Evolutionary conservation across 179 eudicot species (phyloP).

Genomic region (Spinacia oleracea): DNA sequence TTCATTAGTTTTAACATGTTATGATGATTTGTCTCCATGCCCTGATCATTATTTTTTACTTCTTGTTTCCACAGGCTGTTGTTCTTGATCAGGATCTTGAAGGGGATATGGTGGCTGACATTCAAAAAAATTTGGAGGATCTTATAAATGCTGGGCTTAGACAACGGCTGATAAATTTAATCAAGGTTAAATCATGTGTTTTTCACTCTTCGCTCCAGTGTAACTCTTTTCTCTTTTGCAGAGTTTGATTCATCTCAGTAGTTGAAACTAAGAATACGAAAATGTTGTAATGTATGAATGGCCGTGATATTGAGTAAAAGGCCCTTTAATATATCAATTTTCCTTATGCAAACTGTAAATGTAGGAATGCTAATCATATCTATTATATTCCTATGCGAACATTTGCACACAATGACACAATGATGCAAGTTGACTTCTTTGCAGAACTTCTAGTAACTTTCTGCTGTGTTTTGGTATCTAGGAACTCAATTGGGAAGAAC

Average conservation of each 20-base stretch:
- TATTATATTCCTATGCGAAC: neutral
- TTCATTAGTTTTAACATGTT: neutral
- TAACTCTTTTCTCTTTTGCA: neutral
- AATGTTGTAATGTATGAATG: neutral
- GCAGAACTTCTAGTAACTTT: neutral
- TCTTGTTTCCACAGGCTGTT: constrained; percentile 61
- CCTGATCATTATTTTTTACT: neutral
- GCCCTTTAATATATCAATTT: neutral
- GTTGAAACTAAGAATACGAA: neutral
- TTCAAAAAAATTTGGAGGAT: constrained; percentile 80
- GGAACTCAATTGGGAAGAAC: constrained; percentile 93
- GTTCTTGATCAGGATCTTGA: constrained; percentile 95
- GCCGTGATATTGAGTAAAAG: neutral
- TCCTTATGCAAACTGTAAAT: neutral
- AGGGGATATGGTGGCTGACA: constrained; percentile 72
- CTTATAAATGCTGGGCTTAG: constrained; percentile 74
- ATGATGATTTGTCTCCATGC: neutral
- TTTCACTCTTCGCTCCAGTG: neutral
- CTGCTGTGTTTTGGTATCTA: constrained; percentile 34
- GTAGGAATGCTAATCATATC: neutral
- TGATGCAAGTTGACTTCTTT: neutral
- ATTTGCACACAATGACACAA: neutral
- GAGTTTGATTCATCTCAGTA: neutral
- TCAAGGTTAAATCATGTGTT: constrained; percentile 56
- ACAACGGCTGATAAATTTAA: constrained; percentile 64